phyloP scores from a whole-genome alignment of 495 filamentous ascomycete species.

The Neurospora sp. region DNA sequence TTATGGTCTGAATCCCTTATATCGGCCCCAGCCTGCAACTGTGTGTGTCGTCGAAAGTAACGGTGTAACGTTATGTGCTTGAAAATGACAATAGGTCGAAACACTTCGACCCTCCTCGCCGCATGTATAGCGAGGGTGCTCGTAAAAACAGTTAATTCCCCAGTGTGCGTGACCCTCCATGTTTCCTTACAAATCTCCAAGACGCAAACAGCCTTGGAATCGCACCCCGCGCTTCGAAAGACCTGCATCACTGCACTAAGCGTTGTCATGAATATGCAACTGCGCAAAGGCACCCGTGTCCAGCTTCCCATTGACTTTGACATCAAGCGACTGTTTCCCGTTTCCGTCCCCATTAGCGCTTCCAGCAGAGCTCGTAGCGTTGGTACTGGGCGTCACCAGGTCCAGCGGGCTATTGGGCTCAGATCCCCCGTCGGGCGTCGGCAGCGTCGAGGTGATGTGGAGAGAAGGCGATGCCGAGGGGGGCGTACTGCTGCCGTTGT shows the following conservation, averaged over 20 bases:
- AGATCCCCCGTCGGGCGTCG: slow-evolving; percentile 49
- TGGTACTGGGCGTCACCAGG: slow-evolving; percentile 43
- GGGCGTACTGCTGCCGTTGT: slow-evolving; percentile 38
- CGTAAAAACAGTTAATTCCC: neutral
- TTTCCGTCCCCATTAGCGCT: neutral
- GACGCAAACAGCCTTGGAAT: neutral
- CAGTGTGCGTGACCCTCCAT: neutral
- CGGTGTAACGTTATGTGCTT: neutral
- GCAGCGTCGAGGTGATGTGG: slow-evolving; percentile 38
- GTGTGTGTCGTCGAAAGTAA: neutral
- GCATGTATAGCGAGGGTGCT: neutral
- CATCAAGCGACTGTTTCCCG: neutral
- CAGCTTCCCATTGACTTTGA: neutral
- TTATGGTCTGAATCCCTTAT: neutral
- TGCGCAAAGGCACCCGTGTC: neutral
- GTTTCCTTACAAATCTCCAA: neutral
- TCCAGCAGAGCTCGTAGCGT: slow-evolving; percentile 19
- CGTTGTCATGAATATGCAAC: neutral
- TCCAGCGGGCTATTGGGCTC: slow-evolving; percentile 58
- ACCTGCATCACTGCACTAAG: neutral
- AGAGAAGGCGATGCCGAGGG: slow-evolving; percentile 24
- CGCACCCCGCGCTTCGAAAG: neutral
- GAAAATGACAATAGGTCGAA: neutral
- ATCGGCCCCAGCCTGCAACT: neutral
- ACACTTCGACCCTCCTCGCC: neutral